Percentiles rank a stretch among this genome's conserved stretches.
phyloP scores from a whole-genome alignment of 257 asterid genomes.

The Catharanthus roseus region DNA sequence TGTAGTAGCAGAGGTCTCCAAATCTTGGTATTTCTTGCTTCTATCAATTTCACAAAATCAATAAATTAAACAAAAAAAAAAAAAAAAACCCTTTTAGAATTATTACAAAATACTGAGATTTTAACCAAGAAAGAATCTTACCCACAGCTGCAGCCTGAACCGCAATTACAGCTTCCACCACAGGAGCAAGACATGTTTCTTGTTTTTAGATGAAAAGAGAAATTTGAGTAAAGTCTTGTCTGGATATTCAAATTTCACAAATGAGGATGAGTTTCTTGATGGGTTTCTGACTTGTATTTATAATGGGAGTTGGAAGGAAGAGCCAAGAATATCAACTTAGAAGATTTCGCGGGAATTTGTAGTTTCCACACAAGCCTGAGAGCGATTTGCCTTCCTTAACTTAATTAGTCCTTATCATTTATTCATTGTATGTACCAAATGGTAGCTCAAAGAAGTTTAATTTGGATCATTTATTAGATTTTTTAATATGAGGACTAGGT shows the following conservation, averaged over 20 bases:
- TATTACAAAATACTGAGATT: too few relatives aligned
- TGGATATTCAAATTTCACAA: neutral
- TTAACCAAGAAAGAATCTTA: neutral
- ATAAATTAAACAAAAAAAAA: too few relatives aligned
- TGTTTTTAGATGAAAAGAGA: neutral
- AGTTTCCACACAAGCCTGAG: neutral
- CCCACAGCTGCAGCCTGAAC: constrained; percentile 57
- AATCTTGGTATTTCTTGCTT: constrained; percentile 22
- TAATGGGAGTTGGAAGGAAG: constrained; percentile 7
- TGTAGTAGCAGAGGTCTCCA: constrained; percentile 16
- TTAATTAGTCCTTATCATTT: neutral
- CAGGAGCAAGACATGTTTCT: constrained; percentile 81
- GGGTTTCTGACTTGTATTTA: constrained; percentile 3
- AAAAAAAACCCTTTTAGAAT: neutral
- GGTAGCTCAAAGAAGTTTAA: neutral
- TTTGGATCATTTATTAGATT: too few relatives aligned
- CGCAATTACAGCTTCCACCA: constrained; percentile 65
- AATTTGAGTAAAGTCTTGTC: neutral
- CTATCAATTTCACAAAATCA: constrained; percentile 8
- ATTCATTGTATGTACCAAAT: neutral
- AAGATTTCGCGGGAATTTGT: neutral
- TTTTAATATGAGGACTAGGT: neutral
- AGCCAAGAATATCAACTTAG: neutral
- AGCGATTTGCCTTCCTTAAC: neutral
- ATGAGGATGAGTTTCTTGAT: neutral